These are phyloP conservation scores for Pleurotus cornucopiae DNA, from an alignment of 768 basidiomycete genomes.

Conservation along the genomic window DNA sequence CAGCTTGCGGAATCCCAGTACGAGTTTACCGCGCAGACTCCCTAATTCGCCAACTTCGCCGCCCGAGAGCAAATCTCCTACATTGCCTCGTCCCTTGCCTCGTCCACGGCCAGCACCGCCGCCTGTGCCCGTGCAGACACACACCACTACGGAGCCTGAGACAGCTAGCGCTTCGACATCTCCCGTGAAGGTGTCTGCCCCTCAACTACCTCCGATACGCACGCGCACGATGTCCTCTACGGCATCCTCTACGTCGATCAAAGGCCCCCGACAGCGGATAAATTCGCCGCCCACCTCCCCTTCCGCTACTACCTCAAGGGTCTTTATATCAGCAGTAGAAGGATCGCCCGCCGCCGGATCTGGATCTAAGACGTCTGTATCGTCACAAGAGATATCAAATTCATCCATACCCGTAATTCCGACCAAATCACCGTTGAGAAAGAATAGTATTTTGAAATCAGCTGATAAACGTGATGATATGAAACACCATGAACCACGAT, in stretches of 20 bases:
- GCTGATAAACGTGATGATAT: constrained; percentile 1
- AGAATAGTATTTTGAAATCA: constrained; percentile 1
- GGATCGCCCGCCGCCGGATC: constrained; percentile 2
- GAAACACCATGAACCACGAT: background rate
- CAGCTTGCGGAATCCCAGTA: background rate
- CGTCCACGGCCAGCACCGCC: background rate
- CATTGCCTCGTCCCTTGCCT: constrained; percentile 2
- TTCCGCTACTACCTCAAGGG: background rate
- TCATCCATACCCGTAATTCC: background rate
- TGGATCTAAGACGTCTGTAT: background rate
- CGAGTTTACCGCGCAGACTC: background rate
- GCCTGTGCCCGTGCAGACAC: background rate
- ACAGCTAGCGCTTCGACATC: background rate
- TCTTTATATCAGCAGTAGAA: constrained; percentile 1
- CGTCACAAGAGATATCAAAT: background rate
- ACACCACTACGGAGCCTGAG: background rate
- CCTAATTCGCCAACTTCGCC: background rate
- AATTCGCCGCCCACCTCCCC: background rate
- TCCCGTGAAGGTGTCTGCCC: background rate
- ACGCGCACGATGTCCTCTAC: background rate
- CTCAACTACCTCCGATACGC: background rate
- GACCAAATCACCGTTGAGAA: constrained; percentile 1
- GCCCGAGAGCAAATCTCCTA: background rate
- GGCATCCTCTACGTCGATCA: background rate
- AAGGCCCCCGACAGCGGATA: background rate